phyloP scores from a whole-genome alignment of 1,139 yeast genomes.

The Saccharomyces pastorianus region DNA sequence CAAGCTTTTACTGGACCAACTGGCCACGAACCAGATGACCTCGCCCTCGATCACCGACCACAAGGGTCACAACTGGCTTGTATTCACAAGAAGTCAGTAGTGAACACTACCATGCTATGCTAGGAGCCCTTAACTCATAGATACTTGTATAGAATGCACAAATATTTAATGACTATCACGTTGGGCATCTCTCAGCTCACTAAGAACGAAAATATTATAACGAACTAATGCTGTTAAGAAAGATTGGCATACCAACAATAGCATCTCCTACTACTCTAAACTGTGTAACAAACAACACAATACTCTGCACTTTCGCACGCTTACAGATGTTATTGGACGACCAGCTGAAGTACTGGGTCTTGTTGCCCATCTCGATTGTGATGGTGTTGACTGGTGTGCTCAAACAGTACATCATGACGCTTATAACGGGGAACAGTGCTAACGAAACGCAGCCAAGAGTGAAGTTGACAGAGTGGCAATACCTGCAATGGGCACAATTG shows the following conservation, averaged over 20 bases:
- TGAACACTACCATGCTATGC: neutral
- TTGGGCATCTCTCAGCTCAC: neutral
- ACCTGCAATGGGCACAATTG: conserved; percentile 45
- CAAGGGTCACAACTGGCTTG: conserved; percentile 11
- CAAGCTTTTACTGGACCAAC: conserved; percentile 8
- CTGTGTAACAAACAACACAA: neutral
- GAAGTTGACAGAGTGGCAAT: conserved; percentile 52
- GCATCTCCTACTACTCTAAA: neutral
- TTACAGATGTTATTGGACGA: conserved; percentile 53
- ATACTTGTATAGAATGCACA: neutral
- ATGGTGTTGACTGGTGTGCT: conserved; percentile 87
- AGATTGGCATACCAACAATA: neutral
- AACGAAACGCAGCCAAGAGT: conserved; percentile 35
- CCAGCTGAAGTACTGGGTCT: conserved; percentile 78
- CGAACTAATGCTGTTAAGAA: neutral
- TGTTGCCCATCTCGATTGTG: conserved; percentile 79
- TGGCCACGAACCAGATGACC: conserved; percentile 13
- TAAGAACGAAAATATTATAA: neutral
- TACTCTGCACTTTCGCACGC: neutral
- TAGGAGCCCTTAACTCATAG: too few species aligned
- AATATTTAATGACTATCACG: neutral
- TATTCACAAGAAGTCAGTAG: conserved; percentile 7
- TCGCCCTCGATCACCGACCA: conserved; percentile 8
- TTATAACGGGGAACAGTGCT: conserved; percentile 38
- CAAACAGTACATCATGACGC: conserved; percentile 57